Conservation (phyloP, 179 eudicot genomes). For the Silene coronaria region DNA sequence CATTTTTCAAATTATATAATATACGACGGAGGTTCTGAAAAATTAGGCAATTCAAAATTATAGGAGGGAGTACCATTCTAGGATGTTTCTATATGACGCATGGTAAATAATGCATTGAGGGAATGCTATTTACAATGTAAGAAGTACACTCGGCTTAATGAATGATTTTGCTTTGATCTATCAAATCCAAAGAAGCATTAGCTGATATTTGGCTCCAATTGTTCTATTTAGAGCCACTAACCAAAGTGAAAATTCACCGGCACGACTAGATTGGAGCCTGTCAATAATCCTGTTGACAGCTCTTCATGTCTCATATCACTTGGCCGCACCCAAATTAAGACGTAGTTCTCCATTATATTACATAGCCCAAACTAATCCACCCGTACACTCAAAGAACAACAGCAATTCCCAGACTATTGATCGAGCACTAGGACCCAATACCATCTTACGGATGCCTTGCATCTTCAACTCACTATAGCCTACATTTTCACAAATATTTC, state of each 20-base stretch:
- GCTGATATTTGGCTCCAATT: not conserved
- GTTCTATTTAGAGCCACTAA: not conserved
- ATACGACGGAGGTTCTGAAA: not conserved
- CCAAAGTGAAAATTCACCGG: not conserved
- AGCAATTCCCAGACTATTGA: slow-evolving; percentile 3
- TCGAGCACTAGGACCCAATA: not conserved
- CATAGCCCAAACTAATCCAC: slow-evolving; percentile 7
- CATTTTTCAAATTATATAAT: not conserved
- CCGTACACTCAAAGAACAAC: not conserved
- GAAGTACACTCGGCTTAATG: not conserved
- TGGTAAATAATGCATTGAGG: no score
- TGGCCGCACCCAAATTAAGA: not conserved
- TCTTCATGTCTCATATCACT: not conserved
- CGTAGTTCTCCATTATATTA: not conserved
- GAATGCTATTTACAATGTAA: not conserved
- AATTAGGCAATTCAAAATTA: not conserved
- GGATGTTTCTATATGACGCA: not conserved
- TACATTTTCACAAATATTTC: not conserved
- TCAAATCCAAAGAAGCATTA: not conserved
- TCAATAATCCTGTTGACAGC: not conserved
- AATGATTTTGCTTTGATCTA: not conserved
- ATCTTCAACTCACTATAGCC: not conserved
- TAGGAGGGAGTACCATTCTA: not conserved
- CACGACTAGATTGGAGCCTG: not conserved
- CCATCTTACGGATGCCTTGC: not conserved